These are phyloP conservation scores for Penicillium sp. DNA, from an alignment of 2,329 filamentous ascomycete genomes.

Conservation along the genomic window DNA sequence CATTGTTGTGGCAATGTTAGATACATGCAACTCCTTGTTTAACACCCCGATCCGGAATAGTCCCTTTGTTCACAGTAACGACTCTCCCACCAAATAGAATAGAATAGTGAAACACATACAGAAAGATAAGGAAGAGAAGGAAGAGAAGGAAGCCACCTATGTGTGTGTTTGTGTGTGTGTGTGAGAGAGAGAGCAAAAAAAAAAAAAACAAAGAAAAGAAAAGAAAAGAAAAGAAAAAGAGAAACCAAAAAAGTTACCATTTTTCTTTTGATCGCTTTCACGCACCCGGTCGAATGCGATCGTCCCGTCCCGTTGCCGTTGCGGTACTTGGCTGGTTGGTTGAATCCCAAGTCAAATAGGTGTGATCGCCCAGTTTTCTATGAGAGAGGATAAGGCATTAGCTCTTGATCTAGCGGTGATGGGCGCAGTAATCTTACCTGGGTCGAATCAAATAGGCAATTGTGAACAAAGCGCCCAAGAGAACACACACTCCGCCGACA, in stretches of 20 bases:
- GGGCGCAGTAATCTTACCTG: constrained; percentile 52
- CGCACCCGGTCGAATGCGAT: constrained; percentile 36
- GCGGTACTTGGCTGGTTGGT: constrained; percentile 55
- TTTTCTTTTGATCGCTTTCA: not conserved
- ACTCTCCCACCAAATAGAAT: not conserved
- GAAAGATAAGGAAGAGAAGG: not conserved
- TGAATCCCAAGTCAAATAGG: constrained; percentile 93
- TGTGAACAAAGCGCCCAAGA: constrained; percentile 84
- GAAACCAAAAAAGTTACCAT: not conserved
- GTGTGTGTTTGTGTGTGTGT: not conserved
- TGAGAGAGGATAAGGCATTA: not conserved
- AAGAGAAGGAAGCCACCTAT: not conserved
- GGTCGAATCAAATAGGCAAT: constrained; percentile 87
- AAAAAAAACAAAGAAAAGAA: not conserved
- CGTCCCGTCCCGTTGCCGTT: constrained; percentile 54
- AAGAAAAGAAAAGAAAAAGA: not conserved
- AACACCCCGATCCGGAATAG: constrained; percentile 16
- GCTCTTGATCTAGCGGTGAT: not conserved
- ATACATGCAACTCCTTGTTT: constrained; percentile 21
- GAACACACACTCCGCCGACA: constrained; percentile 85
- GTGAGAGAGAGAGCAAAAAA: not conserved
- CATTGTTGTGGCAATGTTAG: constrained; percentile 19
- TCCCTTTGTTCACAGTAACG: constrained; percentile 19
- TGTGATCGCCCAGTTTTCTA: constrained; percentile 96
- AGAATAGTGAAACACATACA: constrained; percentile 1